Evolutionary conservation across 257 asterid genomes (phyloP).

Genomic region (Nicotiana obtusifolia): DNA sequence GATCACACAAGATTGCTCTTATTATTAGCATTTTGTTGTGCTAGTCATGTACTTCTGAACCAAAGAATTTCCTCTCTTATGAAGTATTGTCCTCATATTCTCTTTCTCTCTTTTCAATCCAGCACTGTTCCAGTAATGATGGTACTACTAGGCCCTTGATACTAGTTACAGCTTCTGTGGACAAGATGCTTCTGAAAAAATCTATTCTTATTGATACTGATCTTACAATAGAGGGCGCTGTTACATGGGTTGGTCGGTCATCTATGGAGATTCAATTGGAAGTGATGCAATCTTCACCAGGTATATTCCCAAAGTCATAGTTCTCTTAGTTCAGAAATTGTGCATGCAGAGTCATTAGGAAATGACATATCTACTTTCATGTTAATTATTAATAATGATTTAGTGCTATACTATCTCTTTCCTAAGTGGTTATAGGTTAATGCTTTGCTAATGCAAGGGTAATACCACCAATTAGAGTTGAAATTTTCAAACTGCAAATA

Average conservation of each 20-base stretch:
- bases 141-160: constrained; percentile 66
- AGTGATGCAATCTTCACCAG: constrained; percentile 61
- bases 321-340: neutral
- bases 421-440: neutral
- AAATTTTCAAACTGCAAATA: neutral
- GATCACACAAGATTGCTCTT: neutral
- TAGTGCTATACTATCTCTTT: neutral
- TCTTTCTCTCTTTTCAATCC: constrained; percentile 19
- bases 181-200: constrained; percentile 72
- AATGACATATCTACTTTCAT: neutral
- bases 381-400: neutral
- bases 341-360: neutral
- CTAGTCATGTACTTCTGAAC: neutral
- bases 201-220: constrained; percentile 64
- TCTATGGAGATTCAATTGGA: constrained; percentile 91
- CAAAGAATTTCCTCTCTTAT: neutral
- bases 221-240: constrained; percentile 67
- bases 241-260: constrained; percentile 92
- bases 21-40: neutral
- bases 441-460: neutral
- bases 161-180: constrained; percentile 91
- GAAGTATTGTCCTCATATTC: neutral
- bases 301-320: constrained; percentile 25
- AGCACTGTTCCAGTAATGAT: constrained; percentile 71
- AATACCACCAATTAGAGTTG: neutral